phyloP scores from a whole-genome alignment of 805 yeast genomes.

The Zygosaccharomyces bisporus region DNA sequence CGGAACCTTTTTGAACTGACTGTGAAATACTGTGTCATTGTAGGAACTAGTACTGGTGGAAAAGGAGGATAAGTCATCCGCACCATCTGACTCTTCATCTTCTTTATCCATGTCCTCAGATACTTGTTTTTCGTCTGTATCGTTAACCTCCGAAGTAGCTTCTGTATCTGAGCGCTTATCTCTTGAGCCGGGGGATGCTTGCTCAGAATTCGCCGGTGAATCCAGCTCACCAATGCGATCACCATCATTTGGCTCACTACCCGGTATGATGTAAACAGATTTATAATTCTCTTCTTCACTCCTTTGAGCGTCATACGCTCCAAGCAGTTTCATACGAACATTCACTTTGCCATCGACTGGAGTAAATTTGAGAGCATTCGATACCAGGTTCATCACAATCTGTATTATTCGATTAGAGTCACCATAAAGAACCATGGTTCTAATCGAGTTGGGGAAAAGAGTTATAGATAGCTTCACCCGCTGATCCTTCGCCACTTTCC shows the following conservation, averaged over 20 bases:
- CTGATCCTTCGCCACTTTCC: slow-evolving; percentile 73
- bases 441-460: slow-evolving; percentile 55
- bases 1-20: slow-evolving; percentile 38
- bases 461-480: slow-evolving; percentile 63
- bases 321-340: slow-evolving; percentile 58
- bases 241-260: slow-evolving; percentile 19
- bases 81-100: slow-evolving; percentile 9
- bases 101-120: slow-evolving; percentile 9
- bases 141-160: slow-evolving; percentile 7
- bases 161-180: slow-evolving; percentile 6
- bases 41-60: slow-evolving; percentile 38
- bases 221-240: background rate
- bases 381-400: slow-evolving; percentile 86
- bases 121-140: slow-evolving; percentile 8
- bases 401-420: slow-evolving; percentile 90
- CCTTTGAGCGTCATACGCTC: slow-evolving; percentile 60
- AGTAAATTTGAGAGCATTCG: slow-evolving; percentile 88
- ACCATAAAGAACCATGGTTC: slow-evolving; percentile 70
- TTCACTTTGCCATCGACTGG: slow-evolving; percentile 81
- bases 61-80: slow-evolving; percentile 17
- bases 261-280: slow-evolving; percentile 44
- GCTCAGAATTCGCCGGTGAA: background rate
- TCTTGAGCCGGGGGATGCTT: background rate
- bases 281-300: slow-evolving; percentile 43
- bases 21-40: slow-evolving; percentile 42